Evolutionary conservation across 148 eudicot genomes (phyloP).

Genomic region (Chenopodium suecicum): DNA sequence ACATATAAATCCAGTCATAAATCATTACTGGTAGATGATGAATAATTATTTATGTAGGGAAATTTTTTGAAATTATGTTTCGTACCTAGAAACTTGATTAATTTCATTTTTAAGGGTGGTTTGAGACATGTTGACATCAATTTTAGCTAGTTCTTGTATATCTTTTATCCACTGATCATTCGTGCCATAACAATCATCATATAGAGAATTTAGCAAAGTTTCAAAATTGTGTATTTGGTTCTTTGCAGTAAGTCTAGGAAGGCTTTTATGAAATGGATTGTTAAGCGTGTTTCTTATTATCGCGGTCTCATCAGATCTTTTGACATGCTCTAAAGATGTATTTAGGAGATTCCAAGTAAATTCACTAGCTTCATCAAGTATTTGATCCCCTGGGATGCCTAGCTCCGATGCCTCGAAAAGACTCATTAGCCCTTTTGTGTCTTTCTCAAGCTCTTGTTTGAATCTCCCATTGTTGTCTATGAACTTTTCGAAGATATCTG

Average conservation of each 20-base stretch:
- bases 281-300: slow-evolving; percentile 28
- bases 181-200: slow-evolving; percentile 1
- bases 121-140: slow-evolving; percentile 31
- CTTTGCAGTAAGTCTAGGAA: slow-evolving; percentile 25
- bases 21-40: background rate
- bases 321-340: slow-evolving; percentile 5
- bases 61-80: background rate
- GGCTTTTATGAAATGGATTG: slow-evolving; percentile 36
- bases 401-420: slow-evolving; percentile 67
- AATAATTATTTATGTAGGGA: background rate
- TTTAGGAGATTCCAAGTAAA: slow-evolving; percentile 35
- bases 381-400: slow-evolving; percentile 48
- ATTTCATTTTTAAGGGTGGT: slow-evolving; percentile 36
- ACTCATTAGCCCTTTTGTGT: slow-evolving; percentile 47
- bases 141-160: slow-evolving; percentile 21
- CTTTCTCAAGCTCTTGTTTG: slow-evolving; percentile 28
- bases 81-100: slow-evolving; percentile 46
- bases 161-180: slow-evolving; percentile 18
- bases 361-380: slow-evolving; percentile 47
- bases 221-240: slow-evolving; percentile 13
- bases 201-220: slow-evolving; percentile 11
- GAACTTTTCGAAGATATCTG: slow-evolving; percentile 52
- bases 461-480: slow-evolving; percentile 41
- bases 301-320: slow-evolving; percentile 20
- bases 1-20: background rate